Conservation (phyloP, 352 stramenopile genomes). For the Globisporangium polare region DNA sequence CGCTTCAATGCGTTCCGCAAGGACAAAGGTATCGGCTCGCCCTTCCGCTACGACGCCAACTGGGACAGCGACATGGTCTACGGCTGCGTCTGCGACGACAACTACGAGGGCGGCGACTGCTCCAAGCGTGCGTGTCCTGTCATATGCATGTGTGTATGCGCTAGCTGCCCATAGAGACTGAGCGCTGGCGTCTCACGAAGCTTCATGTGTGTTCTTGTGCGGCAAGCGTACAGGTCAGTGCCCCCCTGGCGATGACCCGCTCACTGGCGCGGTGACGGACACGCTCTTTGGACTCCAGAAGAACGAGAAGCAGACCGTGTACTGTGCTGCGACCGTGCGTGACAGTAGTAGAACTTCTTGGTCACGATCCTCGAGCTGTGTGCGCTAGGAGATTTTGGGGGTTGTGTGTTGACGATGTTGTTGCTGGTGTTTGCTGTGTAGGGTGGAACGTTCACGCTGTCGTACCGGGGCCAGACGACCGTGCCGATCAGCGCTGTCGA, state of each 20-base stretch:
- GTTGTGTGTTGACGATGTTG: too few species aligned
- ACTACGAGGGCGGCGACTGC: slow-evolving; percentile 85
- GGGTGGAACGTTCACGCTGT: slow-evolving; percentile 68
- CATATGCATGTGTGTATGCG: not conserved
- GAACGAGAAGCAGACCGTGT: slow-evolving; percentile 79
- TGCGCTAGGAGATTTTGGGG: too few species aligned
- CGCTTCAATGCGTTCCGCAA: slow-evolving; percentile 56
- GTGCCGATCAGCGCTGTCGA: slow-evolving; percentile 60
- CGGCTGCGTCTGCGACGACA: slow-evolving; percentile 85
- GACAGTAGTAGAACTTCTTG: not conserved
- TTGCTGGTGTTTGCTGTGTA: slow-evolving; percentile 12
- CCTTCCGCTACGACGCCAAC: slow-evolving; percentile 41
- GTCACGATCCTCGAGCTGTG: not conserved
- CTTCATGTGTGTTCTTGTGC: not conserved
- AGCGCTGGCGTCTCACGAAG: too few species aligned
- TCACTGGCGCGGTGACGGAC: slow-evolving; percentile 63
- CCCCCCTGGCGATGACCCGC: slow-evolving; percentile 58
- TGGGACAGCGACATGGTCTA: slow-evolving; percentile 90
- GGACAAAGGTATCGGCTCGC: slow-evolving; percentile 44
- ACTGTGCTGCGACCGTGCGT: slow-evolving; percentile 58
- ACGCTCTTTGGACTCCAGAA: slow-evolving; percentile 66
- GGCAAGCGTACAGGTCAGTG: slow-evolving; percentile 33
- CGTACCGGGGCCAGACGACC: slow-evolving; percentile 60
- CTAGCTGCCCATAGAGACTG: too few species aligned
- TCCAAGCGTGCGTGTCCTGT: slow-evolving; percentile 41